Percentiles rank a stretch among this genome's conserved stretches.
Conservation (phyloP, 257 asterid genomes). For the Anisodus acutangulus region DNA sequence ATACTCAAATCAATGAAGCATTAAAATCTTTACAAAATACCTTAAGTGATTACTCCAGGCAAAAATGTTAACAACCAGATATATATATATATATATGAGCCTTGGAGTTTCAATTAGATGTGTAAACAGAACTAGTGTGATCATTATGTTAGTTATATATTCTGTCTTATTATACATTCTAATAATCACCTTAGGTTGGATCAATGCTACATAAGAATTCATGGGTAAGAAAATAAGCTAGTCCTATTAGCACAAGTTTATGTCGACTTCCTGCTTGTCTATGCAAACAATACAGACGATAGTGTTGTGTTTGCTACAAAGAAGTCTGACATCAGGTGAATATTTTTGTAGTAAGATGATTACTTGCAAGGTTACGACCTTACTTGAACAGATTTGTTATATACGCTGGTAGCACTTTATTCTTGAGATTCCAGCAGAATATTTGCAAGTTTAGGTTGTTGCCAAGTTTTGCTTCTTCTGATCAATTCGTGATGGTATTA, state of each 20-base stretch:
- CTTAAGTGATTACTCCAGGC: background rate
- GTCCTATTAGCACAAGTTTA: background rate
- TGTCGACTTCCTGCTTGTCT: background rate
- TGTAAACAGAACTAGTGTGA: too few relatives aligned
- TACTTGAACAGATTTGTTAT: background rate
- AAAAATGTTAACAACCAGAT: too few relatives aligned
- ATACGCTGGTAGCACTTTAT: background rate
- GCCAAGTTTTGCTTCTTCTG: background rate
- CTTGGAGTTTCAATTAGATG: too few relatives aligned
- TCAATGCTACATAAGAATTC: background rate
- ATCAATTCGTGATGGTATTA: background rate
- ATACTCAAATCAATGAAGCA: background rate
- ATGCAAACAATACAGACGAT: background rate
- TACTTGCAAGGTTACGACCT: background rate
- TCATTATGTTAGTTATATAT: too few relatives aligned
- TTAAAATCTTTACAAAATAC: background rate
- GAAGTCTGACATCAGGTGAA: background rate
- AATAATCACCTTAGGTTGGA: too few relatives aligned
- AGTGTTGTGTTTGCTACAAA: background rate
- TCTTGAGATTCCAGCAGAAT: background rate
- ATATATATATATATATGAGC: too few relatives aligned
- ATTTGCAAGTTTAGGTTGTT: conserved; percentile 12
- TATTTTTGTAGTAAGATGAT: background rate
- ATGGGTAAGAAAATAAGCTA: background rate
- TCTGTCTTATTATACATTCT: too few relatives aligned